Evolutionary conservation across 345 rosid species (phyloP).

Genomic region (Citrus sinensis): DNA sequence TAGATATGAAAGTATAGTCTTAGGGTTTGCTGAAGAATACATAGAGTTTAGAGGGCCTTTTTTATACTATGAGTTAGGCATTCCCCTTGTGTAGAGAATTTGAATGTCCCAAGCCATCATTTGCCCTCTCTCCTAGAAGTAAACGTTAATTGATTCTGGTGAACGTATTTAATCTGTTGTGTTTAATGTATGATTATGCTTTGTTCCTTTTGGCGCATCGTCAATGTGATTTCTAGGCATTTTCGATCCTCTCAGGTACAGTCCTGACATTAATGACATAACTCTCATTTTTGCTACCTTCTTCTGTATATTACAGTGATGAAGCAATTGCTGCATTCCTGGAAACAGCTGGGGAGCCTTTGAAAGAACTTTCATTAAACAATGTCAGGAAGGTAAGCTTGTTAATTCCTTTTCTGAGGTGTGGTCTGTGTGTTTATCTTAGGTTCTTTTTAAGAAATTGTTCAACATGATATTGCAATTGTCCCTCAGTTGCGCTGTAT

Average conservation of each 20-base stretch:
- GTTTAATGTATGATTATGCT: neutral
- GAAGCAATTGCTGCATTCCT: slow-evolving; percentile 91
- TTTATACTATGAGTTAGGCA: neutral
- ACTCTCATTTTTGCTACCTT: neutral
- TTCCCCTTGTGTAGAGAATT: neutral
- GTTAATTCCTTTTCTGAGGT: neutral
- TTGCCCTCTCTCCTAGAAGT: neutral
- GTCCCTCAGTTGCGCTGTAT: neutral
- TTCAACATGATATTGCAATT: neutral
- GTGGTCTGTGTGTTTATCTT: neutral
- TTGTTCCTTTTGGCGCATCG: neutral
- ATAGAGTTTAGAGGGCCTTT: neutral
- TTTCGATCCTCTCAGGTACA: neutral
- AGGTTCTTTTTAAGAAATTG: neutral
- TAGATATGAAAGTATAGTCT: neutral
- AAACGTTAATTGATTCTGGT: neutral
- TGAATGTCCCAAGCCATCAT: neutral
- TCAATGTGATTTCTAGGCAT: neutral
- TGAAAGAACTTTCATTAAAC: slow-evolving; percentile 70
- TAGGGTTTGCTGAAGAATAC: neutral
- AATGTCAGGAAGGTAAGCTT: slow-evolving; percentile 58
- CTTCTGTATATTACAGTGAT: slow-evolving; percentile 45
- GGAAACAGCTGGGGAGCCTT: slow-evolving; percentile 63
- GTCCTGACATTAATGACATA: neutral
- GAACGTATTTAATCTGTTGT: neutral